Conservation (phyloP, 2,329 filamentous ascomycete species). For the Dactylonectria macrodidyma region DNA sequence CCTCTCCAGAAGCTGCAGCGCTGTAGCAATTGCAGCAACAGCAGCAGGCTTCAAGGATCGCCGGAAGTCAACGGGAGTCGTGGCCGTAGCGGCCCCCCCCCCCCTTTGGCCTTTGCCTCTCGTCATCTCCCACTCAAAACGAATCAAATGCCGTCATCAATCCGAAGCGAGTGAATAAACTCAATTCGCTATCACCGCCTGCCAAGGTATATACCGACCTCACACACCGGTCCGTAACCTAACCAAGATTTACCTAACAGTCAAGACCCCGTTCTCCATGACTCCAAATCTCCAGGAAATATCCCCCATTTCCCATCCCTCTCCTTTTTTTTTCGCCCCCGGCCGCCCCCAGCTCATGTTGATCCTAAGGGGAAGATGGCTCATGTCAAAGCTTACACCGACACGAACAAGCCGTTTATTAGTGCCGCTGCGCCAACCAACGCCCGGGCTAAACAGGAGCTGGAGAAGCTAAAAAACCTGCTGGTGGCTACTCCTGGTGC, state of each 20-base stretch:
- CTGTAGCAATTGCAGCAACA: neutral
- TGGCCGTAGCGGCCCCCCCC: neutral
- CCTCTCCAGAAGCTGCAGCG: neutral
- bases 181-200: neutral
- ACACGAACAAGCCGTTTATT: neutral
- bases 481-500: neutral
- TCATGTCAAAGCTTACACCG: neutral
- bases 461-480: neutral
- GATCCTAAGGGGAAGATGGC: too few relatives aligned
- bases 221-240: too few relatives aligned
- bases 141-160: neutral
- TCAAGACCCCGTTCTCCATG: neutral
- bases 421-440: neutral
- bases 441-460: neutral
- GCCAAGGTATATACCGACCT: neutral
- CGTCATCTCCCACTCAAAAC: neutral
- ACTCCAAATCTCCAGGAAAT: neutral
- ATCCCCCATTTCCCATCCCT: neutral
- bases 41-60: neutral
- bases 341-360: neutral
- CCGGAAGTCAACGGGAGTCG: neutral
- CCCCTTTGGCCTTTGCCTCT: neutral
- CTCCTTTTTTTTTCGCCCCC: too few relatives aligned
- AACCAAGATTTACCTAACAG: neutral
- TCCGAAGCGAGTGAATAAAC: neutral